Base-by-base conservation (phyloP, 2,329 filamentous ascomycete species). In the Colletotrichum paranaense region DNA sequence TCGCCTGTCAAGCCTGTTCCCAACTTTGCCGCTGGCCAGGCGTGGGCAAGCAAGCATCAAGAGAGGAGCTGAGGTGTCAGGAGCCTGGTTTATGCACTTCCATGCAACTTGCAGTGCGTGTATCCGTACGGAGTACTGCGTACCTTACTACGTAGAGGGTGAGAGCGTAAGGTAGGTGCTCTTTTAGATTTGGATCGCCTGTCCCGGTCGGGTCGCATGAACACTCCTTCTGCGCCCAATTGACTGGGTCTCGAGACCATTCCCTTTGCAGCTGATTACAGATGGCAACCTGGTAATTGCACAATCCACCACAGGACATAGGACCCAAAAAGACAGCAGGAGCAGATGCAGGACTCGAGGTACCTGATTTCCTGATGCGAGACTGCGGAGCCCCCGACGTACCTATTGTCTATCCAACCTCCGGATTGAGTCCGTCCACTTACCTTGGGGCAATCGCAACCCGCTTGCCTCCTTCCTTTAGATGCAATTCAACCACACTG, bases 131-230 rank as follows among this genome's bases (percentile, higher is more conserved):
- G 11, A 35, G 32, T 12, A 35, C 32, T 35, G 32, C 32, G 32
- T 19, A 52, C 60, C 38, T 62, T 6, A 52, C 42, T 32, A 49
- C 60, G 30, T 46, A 7, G 30, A 12, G 42, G 30, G 62, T 64
- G 60, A n/a, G 62, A 62, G 30, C 9, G 32, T 24, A 38, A n/a
- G 35, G 32, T 24, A 38, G 30, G 35, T 64, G 67, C 38, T 42
- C 64, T 70, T 70, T 70, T 73, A 73, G 71, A 73, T 73, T 73
- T 73, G 71, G 71, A 73, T 73, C 71, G 71, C 71, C 71, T 71
- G 71, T 71, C 71, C 71, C 67, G 71, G 71, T 66, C 71, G 56
- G 60, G 67, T 73, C 67, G 71, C 71, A 73, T 73, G 71, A 73
- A 73, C 62, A 62, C 56, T 73, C 56, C 56, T 49, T 72, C 68